Evolutionary conservation across 2,329 filamentous ascomycete species (phyloP).

Genomic region (Fusarium stilboides): DNA sequence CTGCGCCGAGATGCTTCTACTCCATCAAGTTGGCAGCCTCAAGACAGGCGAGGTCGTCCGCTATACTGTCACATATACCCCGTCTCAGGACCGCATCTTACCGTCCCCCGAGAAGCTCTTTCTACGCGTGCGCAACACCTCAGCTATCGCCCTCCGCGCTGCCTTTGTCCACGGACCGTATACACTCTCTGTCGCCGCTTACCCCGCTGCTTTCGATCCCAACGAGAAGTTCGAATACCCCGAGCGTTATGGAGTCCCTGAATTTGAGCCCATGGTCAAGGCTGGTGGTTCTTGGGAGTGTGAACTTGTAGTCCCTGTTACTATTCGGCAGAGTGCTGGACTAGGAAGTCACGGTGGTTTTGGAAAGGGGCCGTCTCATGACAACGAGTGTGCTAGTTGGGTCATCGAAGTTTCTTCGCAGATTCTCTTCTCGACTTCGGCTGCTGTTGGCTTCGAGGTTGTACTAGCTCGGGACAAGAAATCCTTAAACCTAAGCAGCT

Average conservation of each 20-base stretch:
- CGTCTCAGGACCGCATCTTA: constrained; percentile 88
- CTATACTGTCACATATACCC: constrained; percentile 93
- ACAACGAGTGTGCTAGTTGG: constrained; percentile 80
- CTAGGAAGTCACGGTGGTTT: constrained; percentile 63
- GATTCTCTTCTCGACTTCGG: constrained; percentile 92
- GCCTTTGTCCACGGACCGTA: constrained; percentile 98
- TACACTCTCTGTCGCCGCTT: constrained; percentile 87
- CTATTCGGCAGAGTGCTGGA: constrained; percentile 77
- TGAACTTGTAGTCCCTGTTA: constrained; percentile 83
- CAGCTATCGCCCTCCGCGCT: constrained; percentile 89
- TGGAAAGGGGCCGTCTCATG: constrained; percentile 61
- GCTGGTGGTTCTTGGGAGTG: constrained; percentile 90
- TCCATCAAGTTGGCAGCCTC: constrained; percentile 91
- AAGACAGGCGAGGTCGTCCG: constrained; percentile 96
- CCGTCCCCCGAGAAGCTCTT: constrained; percentile 86
- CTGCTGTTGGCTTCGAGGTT: constrained; percentile 89
- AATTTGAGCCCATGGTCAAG: constrained; percentile 97
- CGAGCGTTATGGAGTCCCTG: constrained; percentile 81
- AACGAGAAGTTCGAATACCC: constrained; percentile 82
- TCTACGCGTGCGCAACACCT: constrained; percentile 93
- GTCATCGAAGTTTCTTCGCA: constrained; percentile 93
- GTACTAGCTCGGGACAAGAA: constrained; percentile 88
- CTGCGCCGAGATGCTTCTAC: constrained; percentile 78
- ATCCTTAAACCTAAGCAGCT: constrained; percentile 77
- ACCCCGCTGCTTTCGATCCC: constrained; percentile 86